Conservation (phyloP, 2,329 filamentous ascomycete genomes). For the Pseudocercospora ulei region DNA sequence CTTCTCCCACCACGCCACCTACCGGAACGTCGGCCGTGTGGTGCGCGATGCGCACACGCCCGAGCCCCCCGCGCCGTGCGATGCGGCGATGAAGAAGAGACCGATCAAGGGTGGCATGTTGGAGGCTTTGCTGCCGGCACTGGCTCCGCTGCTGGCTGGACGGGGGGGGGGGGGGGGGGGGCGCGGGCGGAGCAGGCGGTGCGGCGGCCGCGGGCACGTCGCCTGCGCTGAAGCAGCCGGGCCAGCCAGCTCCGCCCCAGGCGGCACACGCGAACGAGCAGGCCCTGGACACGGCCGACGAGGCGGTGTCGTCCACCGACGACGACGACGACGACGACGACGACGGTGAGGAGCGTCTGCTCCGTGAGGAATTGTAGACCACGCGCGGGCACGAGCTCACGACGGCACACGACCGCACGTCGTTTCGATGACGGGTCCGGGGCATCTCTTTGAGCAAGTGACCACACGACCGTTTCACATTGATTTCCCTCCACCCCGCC, state of each 20-base stretch:
- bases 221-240: constrained; percentile 19
- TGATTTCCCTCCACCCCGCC: no score
- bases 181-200: neutral
- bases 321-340: neutral
- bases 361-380: constrained; percentile 15
- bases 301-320: neutral
- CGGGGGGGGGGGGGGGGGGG: constrained; percentile 8
- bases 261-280: constrained; percentile 10
- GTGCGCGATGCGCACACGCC: constrained; percentile 20
- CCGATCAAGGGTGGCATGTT: constrained; percentile 29
- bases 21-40: constrained; percentile 24
- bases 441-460: no score
- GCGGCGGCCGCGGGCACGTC: constrained; percentile 20
- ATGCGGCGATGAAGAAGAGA: constrained; percentile 29
- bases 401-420: constrained; percentile 4
- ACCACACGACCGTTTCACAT: no score
- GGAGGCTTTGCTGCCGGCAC: constrained; percentile 23
- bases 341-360: constrained; percentile 12
- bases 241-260: constrained; percentile 18
- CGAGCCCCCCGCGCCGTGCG: constrained; percentile 25
- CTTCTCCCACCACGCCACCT: constrained; percentile 25
- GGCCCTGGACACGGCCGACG: constrained; percentile 10
- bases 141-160: constrained; percentile 12
- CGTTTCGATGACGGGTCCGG: no score
- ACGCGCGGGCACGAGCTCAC: neutral